These are phyloP conservation scores for Hydnomerulius pinastri DNA, from an alignment of 768 basidiomycete species.

Conservation along the genomic window DNA sequence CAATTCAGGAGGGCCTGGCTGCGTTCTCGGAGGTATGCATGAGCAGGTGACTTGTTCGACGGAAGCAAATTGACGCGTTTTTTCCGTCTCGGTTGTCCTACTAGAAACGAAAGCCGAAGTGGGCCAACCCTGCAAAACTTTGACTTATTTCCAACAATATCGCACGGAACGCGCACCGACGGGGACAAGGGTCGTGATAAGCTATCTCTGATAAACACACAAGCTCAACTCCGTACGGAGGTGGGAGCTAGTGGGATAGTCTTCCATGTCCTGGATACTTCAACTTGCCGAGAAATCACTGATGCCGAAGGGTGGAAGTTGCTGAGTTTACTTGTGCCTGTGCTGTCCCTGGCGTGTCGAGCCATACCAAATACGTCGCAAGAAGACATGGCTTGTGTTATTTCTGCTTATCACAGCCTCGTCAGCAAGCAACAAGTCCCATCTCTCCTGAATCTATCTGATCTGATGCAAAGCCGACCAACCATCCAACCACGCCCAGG, in stretches of 20 bases:
- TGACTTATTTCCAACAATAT: slow-evolving; percentile 22
- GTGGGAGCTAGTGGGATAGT: not conserved
- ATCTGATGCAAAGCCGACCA: not conserved
- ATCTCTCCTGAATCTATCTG: too few species aligned
- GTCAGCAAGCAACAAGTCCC: too few species aligned
- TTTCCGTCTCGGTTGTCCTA: not conserved
- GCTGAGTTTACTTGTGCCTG: too few species aligned
- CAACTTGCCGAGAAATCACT: too few species aligned
- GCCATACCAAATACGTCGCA: too few species aligned
- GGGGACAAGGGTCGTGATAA: not conserved
- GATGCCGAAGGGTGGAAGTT: too few species aligned
- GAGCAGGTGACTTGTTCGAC: slow-evolving; percentile 4
- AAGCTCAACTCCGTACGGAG: not conserved
- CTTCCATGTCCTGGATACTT: not conserved
- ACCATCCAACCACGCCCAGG: not conserved
- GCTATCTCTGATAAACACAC: not conserved
- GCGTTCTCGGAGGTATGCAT: slow-evolving; percentile 54
- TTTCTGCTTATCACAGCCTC: too few species aligned
- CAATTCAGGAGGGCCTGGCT: slow-evolving; percentile 61
- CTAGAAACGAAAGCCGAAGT: slow-evolving; percentile 51
- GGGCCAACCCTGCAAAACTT: slow-evolving; percentile 61
- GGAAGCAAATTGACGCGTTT: not conserved
- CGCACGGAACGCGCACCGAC: not conserved
- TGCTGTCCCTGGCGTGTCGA: too few species aligned
- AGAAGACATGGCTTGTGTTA: too few species aligned